Evolutionary conservation across 805 yeast genomes (phyloP), one percentile per base, ranked within the genome.

Genomic region (Ogataea nitratoaversa): DNA sequence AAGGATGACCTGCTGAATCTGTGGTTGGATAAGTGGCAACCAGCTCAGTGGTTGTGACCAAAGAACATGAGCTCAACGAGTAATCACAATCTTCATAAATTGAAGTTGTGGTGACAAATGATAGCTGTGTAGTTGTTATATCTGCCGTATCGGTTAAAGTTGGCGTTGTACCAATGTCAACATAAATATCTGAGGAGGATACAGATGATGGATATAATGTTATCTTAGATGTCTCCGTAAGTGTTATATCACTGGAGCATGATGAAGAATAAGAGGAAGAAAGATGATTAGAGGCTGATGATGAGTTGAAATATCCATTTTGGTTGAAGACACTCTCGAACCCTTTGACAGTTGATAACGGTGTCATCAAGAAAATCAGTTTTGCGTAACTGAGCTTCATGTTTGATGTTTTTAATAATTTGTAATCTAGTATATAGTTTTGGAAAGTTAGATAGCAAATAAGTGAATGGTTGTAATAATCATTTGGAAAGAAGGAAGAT

Each of bases 11-110:
- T 18, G 48, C 48, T 4, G 50, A 37, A 32, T 50, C 38, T 8
- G 55, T 50, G 8, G 56, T 45, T 28, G 51, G 38, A 42, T 56
- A 57, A 6, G 56, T 50, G 18, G 54, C 53, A 8, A 47, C 55
- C 25, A 55, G 39, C 27, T 53, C 57, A 33, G 49, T 47, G 12
- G 62, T 52, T 16, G 55, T 48, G 23, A 44, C 34, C 8, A 41
- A 38, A 8, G 59, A 48, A 36, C 62, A 57, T 9, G 47, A 38
- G 32, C 52, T 47, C 30, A 36, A 23, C 11, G 46, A 38, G 31
- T 41, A 41, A 32, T 45, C 37, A 36, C 57, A 53, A 36, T 50
- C 53, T 14, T 43, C 16, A 40, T 48, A 49, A 12, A 40, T 32
- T 13, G 50, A 41, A 5, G 57, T 53, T 25, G 52, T 48, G 17